Evolutionary conservation across 1,139 yeast species (phyloP).

Genomic region (Saccharomyces hybrid): DNA sequence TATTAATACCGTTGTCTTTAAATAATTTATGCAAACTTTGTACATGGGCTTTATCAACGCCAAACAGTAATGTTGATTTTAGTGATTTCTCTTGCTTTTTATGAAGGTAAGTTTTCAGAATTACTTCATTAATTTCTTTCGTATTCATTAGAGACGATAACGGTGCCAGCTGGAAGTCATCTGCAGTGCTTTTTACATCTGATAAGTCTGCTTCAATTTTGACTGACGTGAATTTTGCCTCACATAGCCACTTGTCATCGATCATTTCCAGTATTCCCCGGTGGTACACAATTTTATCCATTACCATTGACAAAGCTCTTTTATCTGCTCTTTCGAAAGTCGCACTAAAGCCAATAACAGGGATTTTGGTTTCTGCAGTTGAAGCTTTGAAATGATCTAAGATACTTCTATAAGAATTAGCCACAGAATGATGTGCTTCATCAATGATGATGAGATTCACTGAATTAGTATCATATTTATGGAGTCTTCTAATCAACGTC

Average conservation of each 20-base stretch:
- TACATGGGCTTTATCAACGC: conserved; percentile 69
- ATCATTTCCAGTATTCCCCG: conserved; percentile 64
- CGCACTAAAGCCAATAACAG: conserved; percentile 82
- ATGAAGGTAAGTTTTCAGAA: conserved; percentile 49
- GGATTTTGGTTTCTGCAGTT: conserved; percentile 37
- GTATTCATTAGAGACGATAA: conserved; percentile 53
- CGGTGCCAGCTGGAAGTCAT: conserved; percentile 48
- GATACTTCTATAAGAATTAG: conserved; percentile 55
- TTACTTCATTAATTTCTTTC: conserved; percentile 45
- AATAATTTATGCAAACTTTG: conserved; percentile 47
- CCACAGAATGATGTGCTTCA: conserved; percentile 92
- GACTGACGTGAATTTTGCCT: conserved; percentile 59
- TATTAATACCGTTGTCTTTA: conserved; percentile 53
- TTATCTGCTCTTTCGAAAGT: conserved; percentile 69
- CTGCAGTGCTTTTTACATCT: conserved; percentile 29
- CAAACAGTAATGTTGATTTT: conserved; percentile 67
- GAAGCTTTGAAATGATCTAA: conserved; percentile 52
- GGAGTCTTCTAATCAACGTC: conserved; percentile 52
- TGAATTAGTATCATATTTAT: conserved; percentile 46
- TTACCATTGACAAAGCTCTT: conserved; percentile 47
- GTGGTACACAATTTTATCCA: conserved; percentile 73
- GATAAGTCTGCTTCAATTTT: conserved; percentile 34
- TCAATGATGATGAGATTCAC: conserved; percentile 69
- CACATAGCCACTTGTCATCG: conserved; percentile 58
- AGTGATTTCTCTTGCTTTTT: conserved; percentile 32